Evolutionary conservation across 345 rosid genomes (phyloP), one percentile per base, ranked within the genome.

Genomic region (Salix udensis): DNA sequence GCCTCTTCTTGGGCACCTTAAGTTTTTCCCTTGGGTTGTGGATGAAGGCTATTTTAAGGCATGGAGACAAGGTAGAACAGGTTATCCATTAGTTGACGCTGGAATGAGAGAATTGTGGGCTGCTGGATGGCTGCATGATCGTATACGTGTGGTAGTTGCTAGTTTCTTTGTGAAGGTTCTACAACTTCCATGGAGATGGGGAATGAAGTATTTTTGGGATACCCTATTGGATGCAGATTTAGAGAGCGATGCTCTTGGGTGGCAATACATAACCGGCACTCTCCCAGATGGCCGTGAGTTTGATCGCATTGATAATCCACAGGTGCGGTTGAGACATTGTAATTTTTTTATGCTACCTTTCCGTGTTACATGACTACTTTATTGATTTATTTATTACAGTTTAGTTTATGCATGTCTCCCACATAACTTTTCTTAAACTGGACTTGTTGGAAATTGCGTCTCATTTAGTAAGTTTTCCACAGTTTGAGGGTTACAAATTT

Each of bases 81-180:
- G 98, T 19, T 95, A 95, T 84, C 98, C 98, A 1, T 74, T 95
- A 75, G 98, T 95, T n/a, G 98, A 95, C 78, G 97, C 98, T 0
- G 98, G 98, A 71, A 95, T 95, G 98, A 88, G 98, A 83, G 98
- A 95, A 85, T 78, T 95, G 82, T 95, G 98, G 98, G 98, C 98
- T 73, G 86, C 97, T 0, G 98, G 98, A 71, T 95, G 98, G 98
- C 82, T 95, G 61, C 98, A 95, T 34, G 98, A 95, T 81, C 93
- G 98, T 78, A 95, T 95, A 80, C 78, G 98, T 79, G 97, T 95
- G 3, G 98, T 95, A 44, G 98, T 95, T 74, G 89, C 98, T 61
- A 95, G 98, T 84, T 95, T 95, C 88, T 95, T 95, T 77, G 99
- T 95, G 61, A 95, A 95, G 85, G 97, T 95, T 80, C 84, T 95